Base-by-base conservation (phyloP, 176 grass and related monocot species). In the Dendrocalamus sinicus region DNA sequence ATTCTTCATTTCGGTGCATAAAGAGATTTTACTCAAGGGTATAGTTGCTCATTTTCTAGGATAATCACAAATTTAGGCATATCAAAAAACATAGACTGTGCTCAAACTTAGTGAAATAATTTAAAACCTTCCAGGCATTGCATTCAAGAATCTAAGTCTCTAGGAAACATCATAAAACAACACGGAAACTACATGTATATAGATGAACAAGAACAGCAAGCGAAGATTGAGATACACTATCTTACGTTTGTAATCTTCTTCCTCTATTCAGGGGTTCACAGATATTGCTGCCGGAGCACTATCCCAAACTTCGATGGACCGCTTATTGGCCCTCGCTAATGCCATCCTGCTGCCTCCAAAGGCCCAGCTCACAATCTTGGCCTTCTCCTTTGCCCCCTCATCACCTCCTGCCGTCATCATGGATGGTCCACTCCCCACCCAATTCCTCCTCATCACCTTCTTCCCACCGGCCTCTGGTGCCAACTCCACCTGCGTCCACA, bases 331-430 rank as follows among this genome's bases (percentile, higher is more conserved):
- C 87, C 93, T 94, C 4, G 53, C 66, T 60, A 98, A 75, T 68
- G 88, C 88, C 96, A 98, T 96, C 86, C 93, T 94, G 81, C 86
- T 98, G 58, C 96, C 96, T 55, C 90, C 90, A 30, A 94, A 94
- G 3, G 88, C 88, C 88, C 92, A 75, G 39, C 91, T 86, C 65
- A 88, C 68, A 69, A 98, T 89, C 86, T 89, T 98, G 70, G 78
- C 79, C 78, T 78, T 90, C 47, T 78, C 84, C 20, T 67, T 79
- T 23, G 28, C 67, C 30, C 81, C 83, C 20, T 84, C 85, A 14
- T 39, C 8, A 0, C n/a, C 13, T 6, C n/a, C 53, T n/a, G 10
- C 53, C 0, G 2, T 50, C 30, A 14, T 9, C 10, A 54, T 61
- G 15, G 75, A 80, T 75, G 81, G 85, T 37, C 76, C 89, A 13